These are phyloP conservation scores for Colletotrichum navitas DNA, from an alignment of 2,329 filamentous ascomycete genomes.

Conservation along the genomic window DNA sequence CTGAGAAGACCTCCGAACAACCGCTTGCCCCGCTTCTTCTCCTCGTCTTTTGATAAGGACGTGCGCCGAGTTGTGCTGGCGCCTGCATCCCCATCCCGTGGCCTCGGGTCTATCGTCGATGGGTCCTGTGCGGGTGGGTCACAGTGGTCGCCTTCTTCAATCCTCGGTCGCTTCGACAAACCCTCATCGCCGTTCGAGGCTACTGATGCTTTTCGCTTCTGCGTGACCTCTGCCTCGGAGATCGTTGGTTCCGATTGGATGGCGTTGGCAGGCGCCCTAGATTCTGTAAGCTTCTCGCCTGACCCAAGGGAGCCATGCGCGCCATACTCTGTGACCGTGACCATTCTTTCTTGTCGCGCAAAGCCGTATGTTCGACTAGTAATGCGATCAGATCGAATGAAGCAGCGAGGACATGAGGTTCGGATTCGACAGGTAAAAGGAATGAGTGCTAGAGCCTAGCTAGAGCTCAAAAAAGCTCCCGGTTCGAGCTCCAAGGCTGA, in stretches of 20 bases:
- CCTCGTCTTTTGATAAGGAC: conserved; percentile 64
- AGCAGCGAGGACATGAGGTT: not conserved
- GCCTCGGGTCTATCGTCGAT: not conserved
- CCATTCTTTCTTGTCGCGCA: conserved; percentile 23
- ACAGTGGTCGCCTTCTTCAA: conserved; percentile 33
- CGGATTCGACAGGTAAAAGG: not conserved
- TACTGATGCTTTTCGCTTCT: conserved; percentile 51
- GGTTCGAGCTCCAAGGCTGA: conserved; percentile 38
- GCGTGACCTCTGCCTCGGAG: conserved; percentile 27
- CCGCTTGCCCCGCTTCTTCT: conserved; percentile 86
- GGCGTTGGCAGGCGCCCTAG: conserved; percentile 22
- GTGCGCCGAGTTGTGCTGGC: conserved; percentile 52
- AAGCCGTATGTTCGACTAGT: no score
- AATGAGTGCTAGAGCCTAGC: conserved; percentile 12
- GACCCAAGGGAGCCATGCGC: not conserved
- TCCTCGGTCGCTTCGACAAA: conserved; percentile 36
- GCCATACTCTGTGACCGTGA: conserved; percentile 27
- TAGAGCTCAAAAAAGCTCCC: conserved; percentile 23
- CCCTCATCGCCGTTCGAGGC: conserved; percentile 43
- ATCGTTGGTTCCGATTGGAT: conserved; percentile 12
- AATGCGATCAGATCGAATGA: not conserved
- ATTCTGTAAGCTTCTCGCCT: conserved; percentile 22
- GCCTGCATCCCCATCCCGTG: conserved; percentile 32
- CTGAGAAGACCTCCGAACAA: conserved; percentile 87
- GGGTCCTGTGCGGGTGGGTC: conserved; percentile 8